A percentile compares a stretch with the other conserved stretches of the same genome.
These are phyloP conservation scores for Alternaria ethzedia DNA, from an alignment of 2,329 filamentous ascomycete genomes.

Conservation along the genomic window DNA sequence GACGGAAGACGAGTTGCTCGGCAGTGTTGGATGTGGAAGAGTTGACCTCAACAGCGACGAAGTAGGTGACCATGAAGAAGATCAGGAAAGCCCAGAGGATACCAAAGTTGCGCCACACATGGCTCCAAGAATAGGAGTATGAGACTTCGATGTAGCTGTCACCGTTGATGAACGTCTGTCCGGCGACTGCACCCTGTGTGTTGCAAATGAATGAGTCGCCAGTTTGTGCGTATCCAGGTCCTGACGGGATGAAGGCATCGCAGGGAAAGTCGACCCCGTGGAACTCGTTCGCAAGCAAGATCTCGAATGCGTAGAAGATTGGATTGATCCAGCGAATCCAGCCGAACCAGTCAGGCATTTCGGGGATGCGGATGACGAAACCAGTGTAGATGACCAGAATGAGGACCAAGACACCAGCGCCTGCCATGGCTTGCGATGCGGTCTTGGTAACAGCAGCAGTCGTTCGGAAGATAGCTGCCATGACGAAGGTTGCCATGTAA, in stretches of 20 bases:
- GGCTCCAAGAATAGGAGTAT: conserved; percentile 49
- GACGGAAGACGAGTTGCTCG: conserved; percentile 70
- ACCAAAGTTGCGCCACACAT: conserved; percentile 65
- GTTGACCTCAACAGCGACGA: conserved; percentile 69
- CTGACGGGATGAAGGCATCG: conserved; percentile 47
- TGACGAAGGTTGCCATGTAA: conserved; percentile 64
- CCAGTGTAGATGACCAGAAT: conserved; percentile 71
- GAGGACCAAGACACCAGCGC: conserved; percentile 64
- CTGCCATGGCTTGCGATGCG: conserved; percentile 62
- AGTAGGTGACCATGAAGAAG: conserved; percentile 69
- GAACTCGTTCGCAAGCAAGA: conserved; percentile 77
- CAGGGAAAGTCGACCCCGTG: conserved; percentile 43
- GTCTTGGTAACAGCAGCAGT: conserved; percentile 77
- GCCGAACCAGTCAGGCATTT: conserved; percentile 58
- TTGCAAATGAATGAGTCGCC: conserved; percentile 48
- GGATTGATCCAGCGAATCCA: conserved; percentile 69
- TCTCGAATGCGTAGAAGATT: conserved; percentile 79
- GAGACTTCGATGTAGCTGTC: conserved; percentile 44
- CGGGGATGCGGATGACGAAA: conserved; percentile 69
- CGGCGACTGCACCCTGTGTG: conserved; percentile 48
- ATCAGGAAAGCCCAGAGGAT: conserved; percentile 70
- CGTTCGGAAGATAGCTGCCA: conserved; percentile 84
- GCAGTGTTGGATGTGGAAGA: conserved; percentile 67
- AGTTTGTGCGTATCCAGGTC: conserved; percentile 38
- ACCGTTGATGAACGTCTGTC: conserved; percentile 47